Evolutionary conservation across 2,329 filamentous ascomycete species (phyloP), one percentile per base, ranked within the genome.

Genomic region (Rutstroemia sp.): DNA sequence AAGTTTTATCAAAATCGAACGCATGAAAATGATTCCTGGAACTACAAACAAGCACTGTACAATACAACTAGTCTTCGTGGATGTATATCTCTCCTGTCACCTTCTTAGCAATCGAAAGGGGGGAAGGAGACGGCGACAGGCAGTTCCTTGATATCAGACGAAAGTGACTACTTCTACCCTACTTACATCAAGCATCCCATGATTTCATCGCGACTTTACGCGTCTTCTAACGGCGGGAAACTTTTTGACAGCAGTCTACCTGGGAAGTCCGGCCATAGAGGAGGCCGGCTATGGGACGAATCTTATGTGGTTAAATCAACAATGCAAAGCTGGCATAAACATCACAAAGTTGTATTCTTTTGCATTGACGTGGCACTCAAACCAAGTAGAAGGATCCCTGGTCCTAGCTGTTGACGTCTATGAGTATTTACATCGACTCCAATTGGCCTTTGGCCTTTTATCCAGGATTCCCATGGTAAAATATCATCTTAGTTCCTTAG

Each of bases 321-420:
- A 34, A 46, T 44, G 41, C n/a, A 21, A n/a, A 21, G 21, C 21
- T 38, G 17, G 51, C 51, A 53, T 53, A 45, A 53, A 37, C 19
- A 46, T 27, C 25, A 34, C 44, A 34, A 37, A 27, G 27, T 45
- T 23, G 25, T 52, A 34, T 25, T 9, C 34, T 30, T 50, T 48
- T 48, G 51, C 51, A 54, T 49, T 54, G 51, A 54, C 45, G 45
- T 48, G 34, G 45, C 51, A 48, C 9, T 19, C 39, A 10, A 16
- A 38, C 17, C 14, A n/a, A 7, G 41, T 21, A 30, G 41, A 38
- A 38, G 3, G 23, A 51, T 51, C 49, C 19, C 19, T 17, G 38
- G n/a, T 12, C 41, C 27, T 30, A 8, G 27, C 10, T 30, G 27
- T 30, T 30, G 27, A 30, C 27, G 27, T 30, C 27, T 8, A 3